These are phyloP conservation scores for Panicum miliaceum DNA, from an alignment of 176 grass and related monocot genomes.

Conservation along the genomic window DNA sequence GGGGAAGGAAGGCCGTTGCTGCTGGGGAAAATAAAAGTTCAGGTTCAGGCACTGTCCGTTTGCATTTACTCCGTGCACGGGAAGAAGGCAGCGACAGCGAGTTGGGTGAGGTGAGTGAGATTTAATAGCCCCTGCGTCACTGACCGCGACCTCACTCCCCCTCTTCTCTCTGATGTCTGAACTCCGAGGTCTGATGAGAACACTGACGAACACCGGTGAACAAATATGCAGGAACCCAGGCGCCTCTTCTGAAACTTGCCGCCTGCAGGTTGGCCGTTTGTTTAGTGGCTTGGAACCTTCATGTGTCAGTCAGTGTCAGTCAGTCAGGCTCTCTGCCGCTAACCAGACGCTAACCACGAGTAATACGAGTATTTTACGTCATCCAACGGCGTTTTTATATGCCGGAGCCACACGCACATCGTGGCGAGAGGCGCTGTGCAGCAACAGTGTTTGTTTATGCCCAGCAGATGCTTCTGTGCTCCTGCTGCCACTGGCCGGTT, in stretches of 20 bases:
- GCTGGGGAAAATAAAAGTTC: background rate
- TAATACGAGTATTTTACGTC: conserved; percentile 31
- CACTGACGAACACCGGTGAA: background rate
- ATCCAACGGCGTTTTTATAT: conserved; percentile 10
- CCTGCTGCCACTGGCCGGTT: background rate
- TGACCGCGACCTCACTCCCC: background rate
- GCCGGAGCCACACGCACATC: background rate
- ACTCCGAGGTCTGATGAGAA: background rate
- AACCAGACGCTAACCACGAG: conserved; percentile 38
- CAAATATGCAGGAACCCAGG: conserved; percentile 19
- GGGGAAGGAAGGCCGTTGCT: conserved; percentile 8
- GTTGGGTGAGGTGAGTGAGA: conserved; percentile 23
- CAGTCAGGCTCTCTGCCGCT: background rate
- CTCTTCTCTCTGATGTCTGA: background rate
- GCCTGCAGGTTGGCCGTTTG: conserved; percentile 40
- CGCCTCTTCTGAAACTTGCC: conserved; percentile 34
- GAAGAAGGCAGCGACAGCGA: background rate
- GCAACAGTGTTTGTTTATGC: conserved; percentile 19
- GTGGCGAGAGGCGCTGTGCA: background rate
- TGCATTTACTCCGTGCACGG: conserved; percentile 59
- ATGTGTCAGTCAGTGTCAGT: conserved; percentile 42
- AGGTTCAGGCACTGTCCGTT: background rate
- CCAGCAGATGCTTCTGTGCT: conserved; percentile 33
- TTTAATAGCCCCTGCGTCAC: conserved; percentile 17
- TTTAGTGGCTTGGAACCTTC: conserved; percentile 61